phyloP scores from a whole-genome alignment of 176 grass and related monocot genomes.

The Sorghum bicolor region DNA sequence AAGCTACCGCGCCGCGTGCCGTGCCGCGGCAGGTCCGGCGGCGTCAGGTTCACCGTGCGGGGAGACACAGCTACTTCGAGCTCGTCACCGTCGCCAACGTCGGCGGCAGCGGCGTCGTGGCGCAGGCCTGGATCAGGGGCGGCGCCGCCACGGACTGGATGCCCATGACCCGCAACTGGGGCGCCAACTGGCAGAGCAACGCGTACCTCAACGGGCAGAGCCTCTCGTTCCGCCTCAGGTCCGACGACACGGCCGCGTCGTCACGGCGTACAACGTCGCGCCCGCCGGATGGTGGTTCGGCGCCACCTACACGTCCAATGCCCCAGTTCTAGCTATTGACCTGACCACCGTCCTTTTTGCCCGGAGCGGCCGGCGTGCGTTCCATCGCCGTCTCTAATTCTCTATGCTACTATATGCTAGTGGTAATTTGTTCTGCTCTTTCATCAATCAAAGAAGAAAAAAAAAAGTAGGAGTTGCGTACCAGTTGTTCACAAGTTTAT shows the following conservation, averaged over 20 bases:
- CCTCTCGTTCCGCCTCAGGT: slow-evolving; percentile 47
- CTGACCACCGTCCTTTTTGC: no score
- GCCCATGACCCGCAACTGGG: slow-evolving; percentile 50
- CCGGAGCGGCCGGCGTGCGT: no score
- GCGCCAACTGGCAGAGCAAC: slow-evolving; percentile 54
- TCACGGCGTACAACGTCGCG: slow-evolving; percentile 47
- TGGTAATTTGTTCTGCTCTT: no score
- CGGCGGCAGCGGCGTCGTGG: slow-evolving; percentile 52
- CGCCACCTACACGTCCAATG: slow-evolving; percentile 35
- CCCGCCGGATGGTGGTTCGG: slow-evolving; percentile 59
- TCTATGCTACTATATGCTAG: background rate
- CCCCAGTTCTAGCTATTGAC: no score
- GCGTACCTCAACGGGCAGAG: slow-evolving; percentile 29
- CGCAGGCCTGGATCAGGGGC: slow-evolving; percentile 50
- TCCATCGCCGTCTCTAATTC: background rate
- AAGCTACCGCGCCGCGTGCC: slow-evolving; percentile 36
- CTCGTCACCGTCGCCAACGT: slow-evolving; percentile 53
- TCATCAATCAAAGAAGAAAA: no score
- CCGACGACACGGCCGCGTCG: slow-evolving; percentile 45
- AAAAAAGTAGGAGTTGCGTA: no score
- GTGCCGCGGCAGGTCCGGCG: slow-evolving; percentile 37
- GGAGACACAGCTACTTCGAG: slow-evolving; percentile 58
- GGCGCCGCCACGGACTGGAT: slow-evolving; percentile 38
- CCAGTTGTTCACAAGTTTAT: background rate
- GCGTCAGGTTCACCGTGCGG: slow-evolving; percentile 53